Evolutionary conservation across 495 filamentous ascomycete genomes (phyloP), one percentile per base, ranked within the genome.

Genomic region (Aspergillus incahuasiensis): DNA sequence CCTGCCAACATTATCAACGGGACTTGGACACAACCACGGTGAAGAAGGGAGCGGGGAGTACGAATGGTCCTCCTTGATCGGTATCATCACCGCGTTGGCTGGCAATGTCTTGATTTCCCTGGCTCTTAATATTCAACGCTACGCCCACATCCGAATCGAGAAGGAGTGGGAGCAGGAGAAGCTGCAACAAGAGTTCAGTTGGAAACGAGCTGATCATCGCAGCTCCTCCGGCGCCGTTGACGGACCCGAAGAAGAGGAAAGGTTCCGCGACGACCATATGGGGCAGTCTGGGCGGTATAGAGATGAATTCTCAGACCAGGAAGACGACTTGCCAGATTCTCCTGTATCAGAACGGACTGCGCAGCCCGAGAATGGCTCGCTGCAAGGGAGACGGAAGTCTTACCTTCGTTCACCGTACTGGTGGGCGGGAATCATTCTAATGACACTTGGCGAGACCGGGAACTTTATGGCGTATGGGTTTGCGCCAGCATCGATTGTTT

Each of bases 381-480:
- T 76, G 0, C 52, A 46, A 20, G 38, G 41, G 24, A 32, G 34
- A 25, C 72, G 73, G 35, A 81, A 85, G 58, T 82, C 77, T n/a
- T 97, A 97, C 69, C 80, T 98, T 40, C 83, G 83, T 45, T 95
- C 91, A 11, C 91, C 91, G 5, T 96, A 92, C 62, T 98, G 94
- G 94, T 97, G 94, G 94, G 73, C 81, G 47, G 94, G 94, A 9
- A 90, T 97, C 50, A 75, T 90, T 4, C 77, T 98, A 51, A 97
- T 97, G 86, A 87, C 82, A 6, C 70, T 95, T n/a, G 94, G 94
- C 13, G 94, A 98, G 74, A 84, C 85, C 55, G 94, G 94, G 19
- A 98, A 98, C 68, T 98, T 98, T 68, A 78, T 98, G 52, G 94
- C 94, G 4, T 98, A 98, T 67, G 94, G 94, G 11, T 98, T 98